A percentile compares a stretch with the other conserved stretches of the same genome.
These are phyloP conservation scores for Coemansia sp. DNA, from an alignment of 192 early-diverging fungal genomes.

Conservation along the genomic window DNA sequence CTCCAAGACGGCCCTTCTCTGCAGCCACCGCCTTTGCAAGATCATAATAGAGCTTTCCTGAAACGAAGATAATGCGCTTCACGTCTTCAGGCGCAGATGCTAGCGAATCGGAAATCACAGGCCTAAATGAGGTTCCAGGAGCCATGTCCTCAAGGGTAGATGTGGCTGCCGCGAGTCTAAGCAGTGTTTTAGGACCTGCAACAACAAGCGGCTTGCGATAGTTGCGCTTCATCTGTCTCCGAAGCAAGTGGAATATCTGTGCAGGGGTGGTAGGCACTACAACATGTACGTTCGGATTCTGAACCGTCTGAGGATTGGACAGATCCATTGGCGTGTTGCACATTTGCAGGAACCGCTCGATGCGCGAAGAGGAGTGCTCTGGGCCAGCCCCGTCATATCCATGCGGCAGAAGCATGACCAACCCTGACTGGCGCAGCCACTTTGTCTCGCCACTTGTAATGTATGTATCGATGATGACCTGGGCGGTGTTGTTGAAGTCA, in stretches of 20 bases:
- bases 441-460: conserved; percentile 87
- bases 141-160: conserved; percentile 82
- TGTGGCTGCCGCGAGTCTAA: conserved; percentile 65
- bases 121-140: conserved; percentile 81
- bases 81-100: conserved; percentile 41
- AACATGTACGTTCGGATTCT: conserved; percentile 92
- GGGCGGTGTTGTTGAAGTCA: conserved; percentile 96
- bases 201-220: conserved; percentile 96
- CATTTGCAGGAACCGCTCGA: conserved; percentile 95
- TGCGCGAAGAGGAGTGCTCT: conserved; percentile 88
- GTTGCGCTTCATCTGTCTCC: conserved; percentile 86
- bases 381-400: conserved; percentile 96
- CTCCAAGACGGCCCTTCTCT: conserved; percentile 53
- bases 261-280: conserved; percentile 92
- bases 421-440: conserved; percentile 89
- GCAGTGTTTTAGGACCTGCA: conserved; percentile 70
- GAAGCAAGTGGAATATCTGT: conserved; percentile 94
- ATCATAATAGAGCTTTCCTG: conserved; percentile 94
- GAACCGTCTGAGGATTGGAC: conserved; percentile 47
- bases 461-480: conserved; percentile 95
- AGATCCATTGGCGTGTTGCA: conserved; percentile 78
- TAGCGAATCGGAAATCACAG: conserved; percentile 71
- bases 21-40: conserved; percentile 71
- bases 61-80: conserved; percentile 74
- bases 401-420: conserved; percentile 93